phyloP scores from a whole-genome alignment of 73 alveolate genomes.

The Diophrys appendiculata region DNA sequence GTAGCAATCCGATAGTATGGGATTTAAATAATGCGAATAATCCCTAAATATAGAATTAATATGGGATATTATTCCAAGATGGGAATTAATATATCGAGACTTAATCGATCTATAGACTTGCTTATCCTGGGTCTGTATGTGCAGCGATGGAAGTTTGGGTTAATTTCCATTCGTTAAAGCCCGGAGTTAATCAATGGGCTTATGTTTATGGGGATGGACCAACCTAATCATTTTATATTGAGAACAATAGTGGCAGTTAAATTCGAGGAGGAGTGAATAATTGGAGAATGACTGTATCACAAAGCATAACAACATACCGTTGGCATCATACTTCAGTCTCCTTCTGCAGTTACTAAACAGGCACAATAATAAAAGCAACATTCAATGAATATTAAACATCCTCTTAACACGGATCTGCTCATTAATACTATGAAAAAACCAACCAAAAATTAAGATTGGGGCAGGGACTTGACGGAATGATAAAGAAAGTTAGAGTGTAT shows the following conservation, averaged over 20 bases:
- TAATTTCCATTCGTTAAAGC: no score
- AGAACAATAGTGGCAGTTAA: no score
- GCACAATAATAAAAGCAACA: background rate
- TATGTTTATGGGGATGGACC: no score
- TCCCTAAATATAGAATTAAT: background rate
- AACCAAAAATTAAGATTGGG: background rate
- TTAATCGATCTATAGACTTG: no score
- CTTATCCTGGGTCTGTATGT: background rate
- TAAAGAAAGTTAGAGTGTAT: background rate
- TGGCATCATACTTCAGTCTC: background rate
- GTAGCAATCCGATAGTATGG: background rate
- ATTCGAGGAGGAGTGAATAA: background rate
- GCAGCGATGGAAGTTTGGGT: background rate
- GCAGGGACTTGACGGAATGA: background rate
- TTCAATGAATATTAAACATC: background rate
- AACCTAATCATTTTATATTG: no score
- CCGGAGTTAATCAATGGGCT: no score
- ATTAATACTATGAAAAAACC: background rate
- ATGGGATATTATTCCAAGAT: background rate
- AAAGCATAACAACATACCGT: no score
- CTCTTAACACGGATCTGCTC: background rate
- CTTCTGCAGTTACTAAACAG: background rate
- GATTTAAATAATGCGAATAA: background rate
- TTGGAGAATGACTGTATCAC: background rate
- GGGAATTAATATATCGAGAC: no score